Evolutionary conservation across 2,329 filamentous ascomycete genomes (phyloP).

Genomic region (Zymoseptoria tritici): DNA sequence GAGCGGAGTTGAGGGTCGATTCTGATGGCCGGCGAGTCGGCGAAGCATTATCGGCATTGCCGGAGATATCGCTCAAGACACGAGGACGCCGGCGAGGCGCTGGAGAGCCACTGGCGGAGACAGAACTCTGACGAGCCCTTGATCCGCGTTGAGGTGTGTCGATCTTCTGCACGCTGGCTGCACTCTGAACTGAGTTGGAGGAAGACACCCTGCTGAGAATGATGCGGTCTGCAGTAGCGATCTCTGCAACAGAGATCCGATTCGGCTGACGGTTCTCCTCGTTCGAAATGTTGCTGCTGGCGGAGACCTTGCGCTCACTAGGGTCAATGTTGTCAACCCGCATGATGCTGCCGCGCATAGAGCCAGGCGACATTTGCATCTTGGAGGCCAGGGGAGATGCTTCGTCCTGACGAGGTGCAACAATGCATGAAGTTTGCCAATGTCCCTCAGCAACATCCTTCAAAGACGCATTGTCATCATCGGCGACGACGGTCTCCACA

Average conservation of each 20-base stretch:
- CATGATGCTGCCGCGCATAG: slow-evolving; percentile 22
- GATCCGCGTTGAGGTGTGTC: slow-evolving; percentile 27
- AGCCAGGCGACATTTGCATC: slow-evolving; percentile 19
- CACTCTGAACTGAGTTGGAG: slow-evolving; percentile 19
- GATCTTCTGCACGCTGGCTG: slow-evolving; percentile 22
- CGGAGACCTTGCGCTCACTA: slow-evolving; percentile 16
- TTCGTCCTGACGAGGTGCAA: slow-evolving; percentile 23
- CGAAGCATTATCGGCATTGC: slow-evolving; percentile 21
- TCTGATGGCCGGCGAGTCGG: slow-evolving; percentile 34
- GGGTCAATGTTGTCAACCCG: slow-evolving; percentile 20
- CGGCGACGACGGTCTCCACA: slow-evolving; percentile 21
- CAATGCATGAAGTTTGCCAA: slow-evolving; percentile 28
- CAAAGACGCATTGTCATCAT: slow-evolving; percentile 24
- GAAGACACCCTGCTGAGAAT: slow-evolving; percentile 31
- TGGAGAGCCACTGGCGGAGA: slow-evolving; percentile 37
- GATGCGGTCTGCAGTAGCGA: slow-evolving; percentile 30
- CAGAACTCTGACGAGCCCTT: slow-evolving; percentile 17
- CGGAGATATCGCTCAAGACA: slow-evolving; percentile 28
- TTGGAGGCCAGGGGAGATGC: slow-evolving; percentile 17
- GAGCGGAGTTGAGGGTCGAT: slow-evolving; percentile 31
- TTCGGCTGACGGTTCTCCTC: slow-evolving; percentile 16
- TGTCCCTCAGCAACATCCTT: slow-evolving; percentile 32
- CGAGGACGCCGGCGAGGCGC: slow-evolving; percentile 26
- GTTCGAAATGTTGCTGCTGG: slow-evolving; percentile 20
- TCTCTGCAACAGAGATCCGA: slow-evolving; percentile 25